phyloP scores from a whole-genome alignment of 2,329 filamentous ascomycete genomes.

The Chaetothyriales sp. region DNA sequence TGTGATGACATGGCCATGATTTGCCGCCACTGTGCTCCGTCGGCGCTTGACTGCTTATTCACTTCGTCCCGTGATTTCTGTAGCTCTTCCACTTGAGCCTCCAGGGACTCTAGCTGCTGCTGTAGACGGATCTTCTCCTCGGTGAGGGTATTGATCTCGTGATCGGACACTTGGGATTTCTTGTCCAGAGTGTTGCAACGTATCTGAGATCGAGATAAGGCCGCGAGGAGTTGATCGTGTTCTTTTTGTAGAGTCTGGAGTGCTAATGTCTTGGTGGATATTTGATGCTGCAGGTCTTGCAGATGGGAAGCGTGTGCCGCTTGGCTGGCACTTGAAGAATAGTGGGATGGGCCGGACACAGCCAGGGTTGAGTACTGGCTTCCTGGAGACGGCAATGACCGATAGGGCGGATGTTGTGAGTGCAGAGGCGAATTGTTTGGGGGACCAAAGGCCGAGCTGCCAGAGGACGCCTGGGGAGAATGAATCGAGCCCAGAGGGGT shows the following conservation, averaged over 20 bases:
- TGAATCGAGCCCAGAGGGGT: slow-evolving; percentile 3
- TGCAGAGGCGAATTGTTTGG: slow-evolving; percentile 12
- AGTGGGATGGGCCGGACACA: slow-evolving; percentile 5
- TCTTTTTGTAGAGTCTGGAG: slow-evolving; percentile 42
- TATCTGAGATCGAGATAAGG: slow-evolving; percentile 32
- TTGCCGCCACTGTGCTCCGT: slow-evolving; percentile 37
- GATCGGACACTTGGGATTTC: slow-evolving; percentile 38
- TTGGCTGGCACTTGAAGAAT: slow-evolving; percentile 7
- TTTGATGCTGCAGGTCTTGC: slow-evolving; percentile 40
- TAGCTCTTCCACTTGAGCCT: slow-evolving; percentile 37
- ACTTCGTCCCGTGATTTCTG: slow-evolving; percentile 36
- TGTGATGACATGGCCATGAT: slow-evolving; percentile 38
- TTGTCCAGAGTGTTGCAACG: slow-evolving; percentile 38
- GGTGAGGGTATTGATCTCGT: slow-evolving; percentile 39
- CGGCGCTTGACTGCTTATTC: slow-evolving; percentile 28
- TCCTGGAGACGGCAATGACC: slow-evolving; percentile 18
- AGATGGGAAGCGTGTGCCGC: slow-evolving; percentile 29
- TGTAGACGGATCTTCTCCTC: slow-evolving; percentile 38
- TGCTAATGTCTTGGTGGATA: slow-evolving; percentile 40
- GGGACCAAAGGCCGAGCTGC: slow-evolving; percentile 7
- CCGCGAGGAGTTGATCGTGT: slow-evolving; percentile 39
- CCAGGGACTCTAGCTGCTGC: slow-evolving; percentile 34
- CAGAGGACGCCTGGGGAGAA: slow-evolving; percentile 12
- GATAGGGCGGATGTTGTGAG: slow-evolving; percentile 8
- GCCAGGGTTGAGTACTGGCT: slow-evolving; percentile 11